Base-by-base conservation (phyloP, 805 yeast species). In the Isabelozyma rhagii region DNA sequence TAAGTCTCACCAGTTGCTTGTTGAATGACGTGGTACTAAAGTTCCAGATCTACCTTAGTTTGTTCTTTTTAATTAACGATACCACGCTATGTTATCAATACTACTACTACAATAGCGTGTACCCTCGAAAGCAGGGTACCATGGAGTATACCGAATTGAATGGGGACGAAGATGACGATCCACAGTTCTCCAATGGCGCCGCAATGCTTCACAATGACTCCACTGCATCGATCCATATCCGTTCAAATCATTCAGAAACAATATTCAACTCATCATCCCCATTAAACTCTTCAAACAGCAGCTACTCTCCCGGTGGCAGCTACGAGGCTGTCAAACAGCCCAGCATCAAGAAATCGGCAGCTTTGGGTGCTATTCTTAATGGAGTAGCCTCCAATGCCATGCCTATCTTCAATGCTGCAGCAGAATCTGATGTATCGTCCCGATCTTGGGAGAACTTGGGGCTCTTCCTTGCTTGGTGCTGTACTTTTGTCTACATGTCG, bases 401-500 rank as follows among this genome's bases (percentile, higher is more conserved):
- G 36, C 47, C n/a, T 25, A 6, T 39, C 3, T 10, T 8, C 17
- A 10, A 34, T 31, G 17, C 17, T 21, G 9, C 27, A 8, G 1
- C 44, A 39, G 43, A 42, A 9, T 27, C 42, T 11, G 38, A 29
- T 3, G 9, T 15, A 4, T 14, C 36, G 40, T 36, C 39, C 11
- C 28, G 9, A 5, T 42, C 47, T 8, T 2, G 2, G 15, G 41
- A 44, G 54, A 52, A 13, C 4, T 15, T 58, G 5, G 69, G 68
- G 1, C 31, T 61, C 28, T 39, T 58, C 7, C 53, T 87, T 41
- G 91, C 97, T 0, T 92, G 97, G 96, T 57, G 77, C 2, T 89
- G 96, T 54, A 88, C 96, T 0, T 57, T 68, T 5, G 82, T 89
- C 47, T 92, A 93, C 62, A 78, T 90, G 43, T 72, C 83, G 9